These are phyloP conservation scores for Jimgerdemannia lactiflua DNA, from an alignment of 192 early-diverging fungal genomes.

Conservation along the genomic window DNA sequence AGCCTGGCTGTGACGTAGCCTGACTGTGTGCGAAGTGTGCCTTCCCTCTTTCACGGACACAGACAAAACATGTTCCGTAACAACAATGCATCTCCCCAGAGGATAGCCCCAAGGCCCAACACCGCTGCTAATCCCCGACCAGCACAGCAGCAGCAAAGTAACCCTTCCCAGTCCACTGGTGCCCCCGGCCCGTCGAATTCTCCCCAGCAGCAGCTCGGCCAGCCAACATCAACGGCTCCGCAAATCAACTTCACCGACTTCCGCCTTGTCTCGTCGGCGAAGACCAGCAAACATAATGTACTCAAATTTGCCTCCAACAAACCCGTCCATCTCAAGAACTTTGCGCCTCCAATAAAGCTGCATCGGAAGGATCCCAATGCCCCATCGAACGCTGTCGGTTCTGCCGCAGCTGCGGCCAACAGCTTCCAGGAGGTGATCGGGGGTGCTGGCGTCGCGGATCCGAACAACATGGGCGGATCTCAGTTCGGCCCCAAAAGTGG, in stretches of 20 bases:
- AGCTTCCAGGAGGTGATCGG: not conserved
- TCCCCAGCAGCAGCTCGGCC: conserved; percentile 20
- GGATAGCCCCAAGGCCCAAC: not conserved
- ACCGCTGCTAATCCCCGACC: not conserved
- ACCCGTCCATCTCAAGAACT: conserved; percentile 45
- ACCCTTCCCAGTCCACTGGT: not conserved
- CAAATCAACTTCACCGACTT: conserved; percentile 54
- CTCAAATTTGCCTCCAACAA: conserved; percentile 63
- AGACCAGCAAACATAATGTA: conserved; percentile 55
- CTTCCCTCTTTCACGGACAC: too few relatives aligned
- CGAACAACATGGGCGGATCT: conserved; percentile 6
- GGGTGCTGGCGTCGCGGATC: not conserved
- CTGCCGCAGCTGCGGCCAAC: not conserved
- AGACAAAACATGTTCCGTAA: not conserved
- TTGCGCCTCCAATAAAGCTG: conserved; percentile 58
- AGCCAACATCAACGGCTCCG: conserved; percentile 19
- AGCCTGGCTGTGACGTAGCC: too few relatives aligned
- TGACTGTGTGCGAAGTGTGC: too few relatives aligned
- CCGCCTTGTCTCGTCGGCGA: conserved; percentile 55
- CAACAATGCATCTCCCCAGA: not conserved
- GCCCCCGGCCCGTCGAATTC: not conserved
- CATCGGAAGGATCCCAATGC: conserved; percentile 38
- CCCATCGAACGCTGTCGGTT: not conserved
- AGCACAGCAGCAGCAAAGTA: not conserved
- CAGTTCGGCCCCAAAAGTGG: conserved; percentile 41